Conservation (phyloP, 2,329 filamentous ascomycete genomes). For the Amauroascus niger region DNA sequence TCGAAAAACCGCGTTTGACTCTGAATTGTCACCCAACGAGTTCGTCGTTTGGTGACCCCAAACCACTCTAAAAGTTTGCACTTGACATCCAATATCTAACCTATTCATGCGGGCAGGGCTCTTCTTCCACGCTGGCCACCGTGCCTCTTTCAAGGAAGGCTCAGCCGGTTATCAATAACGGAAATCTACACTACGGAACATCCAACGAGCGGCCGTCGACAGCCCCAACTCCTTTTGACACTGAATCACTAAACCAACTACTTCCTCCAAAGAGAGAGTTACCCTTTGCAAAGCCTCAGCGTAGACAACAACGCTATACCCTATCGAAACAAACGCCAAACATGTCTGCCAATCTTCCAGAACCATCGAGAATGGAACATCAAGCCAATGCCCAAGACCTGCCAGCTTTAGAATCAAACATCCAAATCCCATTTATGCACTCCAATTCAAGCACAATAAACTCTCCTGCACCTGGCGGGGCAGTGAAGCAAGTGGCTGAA, state of each 20-base stretch:
- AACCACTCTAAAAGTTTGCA: too few species aligned
- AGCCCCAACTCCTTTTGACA: conserved; percentile 23
- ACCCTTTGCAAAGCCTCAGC: conserved; percentile 30
- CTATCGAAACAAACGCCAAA: background rate
- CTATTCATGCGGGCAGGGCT: conserved; percentile 5
- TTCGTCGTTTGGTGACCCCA: too few species aligned
- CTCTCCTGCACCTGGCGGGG: background rate
- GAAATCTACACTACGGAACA: background rate
- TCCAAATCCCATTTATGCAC: background rate
- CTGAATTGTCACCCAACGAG: background rate
- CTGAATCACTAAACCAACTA: conserved; percentile 26
- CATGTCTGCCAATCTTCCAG: background rate
- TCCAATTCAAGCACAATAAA: background rate
- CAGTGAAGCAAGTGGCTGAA: background rate
- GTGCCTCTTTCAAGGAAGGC: conserved; percentile 1
- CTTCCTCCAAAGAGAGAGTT: conserved; percentile 38
- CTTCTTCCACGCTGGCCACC: conserved; percentile 5
- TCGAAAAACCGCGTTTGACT: background rate
- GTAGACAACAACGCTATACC: background rate
- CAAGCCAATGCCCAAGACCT: background rate
- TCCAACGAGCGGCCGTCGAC: conserved; percentile 22
- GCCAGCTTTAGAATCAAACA: background rate
- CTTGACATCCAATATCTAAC: background rate
- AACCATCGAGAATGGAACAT: background rate
- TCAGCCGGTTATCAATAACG: background rate